These are phyloP conservation scores for Ormosia emarginata DNA, from an alignment of 306 rosid species.

Conservation along the genomic window DNA sequence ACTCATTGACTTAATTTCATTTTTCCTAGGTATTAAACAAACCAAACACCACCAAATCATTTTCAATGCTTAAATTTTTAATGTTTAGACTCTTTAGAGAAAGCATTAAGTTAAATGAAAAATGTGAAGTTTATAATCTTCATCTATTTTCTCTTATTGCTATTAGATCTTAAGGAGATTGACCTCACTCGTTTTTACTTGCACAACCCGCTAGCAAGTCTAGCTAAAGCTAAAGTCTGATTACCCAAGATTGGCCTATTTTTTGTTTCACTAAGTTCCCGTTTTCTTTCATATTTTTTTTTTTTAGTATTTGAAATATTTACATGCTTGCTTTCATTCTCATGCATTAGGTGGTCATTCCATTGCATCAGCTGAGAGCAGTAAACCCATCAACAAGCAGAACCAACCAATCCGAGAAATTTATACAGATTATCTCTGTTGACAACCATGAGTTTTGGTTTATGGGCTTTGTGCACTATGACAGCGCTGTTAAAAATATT, in stretches of 20 bases:
- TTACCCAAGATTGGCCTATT: neutral
- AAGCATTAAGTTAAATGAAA: neutral
- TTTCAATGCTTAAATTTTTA: neutral
- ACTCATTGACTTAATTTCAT: neutral
- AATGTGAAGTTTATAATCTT: neutral
- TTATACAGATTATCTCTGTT: slow-evolving; percentile 70
- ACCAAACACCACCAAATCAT: neutral
- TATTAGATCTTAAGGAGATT: neutral
- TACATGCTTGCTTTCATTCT: neutral
- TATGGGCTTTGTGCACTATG: slow-evolving; percentile 89
- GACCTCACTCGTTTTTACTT: neutral
- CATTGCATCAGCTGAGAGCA: slow-evolving; percentile 82
- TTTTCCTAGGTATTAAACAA: neutral
- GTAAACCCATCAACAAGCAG: slow-evolving; percentile 88
- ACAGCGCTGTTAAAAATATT: slow-evolving; percentile 76
- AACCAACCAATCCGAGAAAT: slow-evolving; percentile 72
- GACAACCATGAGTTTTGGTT: slow-evolving; percentile 99
- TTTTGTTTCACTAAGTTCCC: neutral
- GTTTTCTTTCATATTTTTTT: neutral
- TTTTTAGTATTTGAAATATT: neutral
- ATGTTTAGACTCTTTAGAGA: neutral
- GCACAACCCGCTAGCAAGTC: neutral
- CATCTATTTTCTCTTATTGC: neutral
- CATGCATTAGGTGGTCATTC: slow-evolving; percentile 74
- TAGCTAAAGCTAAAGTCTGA: neutral